Percentiles rank a stretch among this genome's conserved stretches.
Evolutionary conservation across 768 basidiomycete genomes (phyloP).

Genomic region (Amanita muscaria): DNA sequence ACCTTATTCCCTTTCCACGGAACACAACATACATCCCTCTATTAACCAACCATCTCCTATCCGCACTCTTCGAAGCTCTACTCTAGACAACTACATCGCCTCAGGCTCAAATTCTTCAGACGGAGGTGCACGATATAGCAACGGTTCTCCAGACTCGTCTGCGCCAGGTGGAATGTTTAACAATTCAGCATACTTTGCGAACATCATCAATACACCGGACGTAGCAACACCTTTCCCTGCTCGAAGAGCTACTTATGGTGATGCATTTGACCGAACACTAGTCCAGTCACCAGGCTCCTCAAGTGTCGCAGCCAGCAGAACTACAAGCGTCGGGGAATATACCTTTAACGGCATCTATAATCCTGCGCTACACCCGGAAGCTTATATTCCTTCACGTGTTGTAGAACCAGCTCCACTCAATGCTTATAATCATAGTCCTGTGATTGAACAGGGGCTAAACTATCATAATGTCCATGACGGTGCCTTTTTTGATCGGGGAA

Average conservation of each 20-base stretch:
- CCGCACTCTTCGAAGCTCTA: constrained; percentile 47
- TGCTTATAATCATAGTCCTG: constrained; percentile 4
- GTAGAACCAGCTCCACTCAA: constrained; percentile 10
- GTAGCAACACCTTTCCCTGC: constrained; percentile 20
- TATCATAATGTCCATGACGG: constrained; percentile 4
- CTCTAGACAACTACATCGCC: constrained; percentile 53
- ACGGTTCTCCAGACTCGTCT: constrained; percentile 62
- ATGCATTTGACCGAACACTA: constrained; percentile 30
- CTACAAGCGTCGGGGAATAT: constrained; percentile 22
- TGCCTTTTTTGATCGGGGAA: constrained; percentile 3
- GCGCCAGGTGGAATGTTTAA: constrained; percentile 40
- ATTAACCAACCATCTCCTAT: constrained; percentile 65
- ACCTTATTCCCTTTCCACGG: constrained; percentile 18
- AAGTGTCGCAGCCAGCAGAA: constrained; percentile 23
- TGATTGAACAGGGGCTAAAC: background rate
- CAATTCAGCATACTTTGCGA: constrained; percentile 26
- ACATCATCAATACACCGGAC: constrained; percentile 18
- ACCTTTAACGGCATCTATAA: constrained; percentile 27
- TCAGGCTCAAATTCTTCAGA: constrained; percentile 50
- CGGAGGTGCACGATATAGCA: constrained; percentile 54
- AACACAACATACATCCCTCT: constrained; percentile 36
- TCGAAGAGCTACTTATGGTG: constrained; percentile 31
- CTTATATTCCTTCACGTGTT: constrained; percentile 10
- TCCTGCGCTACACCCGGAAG: constrained; percentile 20
- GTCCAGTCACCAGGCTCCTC: constrained; percentile 23